Percentiles rank a stretch among this genome's conserved stretches.
These are phyloP conservation scores for Fusarium sp. DNA, from an alignment of 2,329 filamentous ascomycete species.

Conservation along the genomic window DNA sequence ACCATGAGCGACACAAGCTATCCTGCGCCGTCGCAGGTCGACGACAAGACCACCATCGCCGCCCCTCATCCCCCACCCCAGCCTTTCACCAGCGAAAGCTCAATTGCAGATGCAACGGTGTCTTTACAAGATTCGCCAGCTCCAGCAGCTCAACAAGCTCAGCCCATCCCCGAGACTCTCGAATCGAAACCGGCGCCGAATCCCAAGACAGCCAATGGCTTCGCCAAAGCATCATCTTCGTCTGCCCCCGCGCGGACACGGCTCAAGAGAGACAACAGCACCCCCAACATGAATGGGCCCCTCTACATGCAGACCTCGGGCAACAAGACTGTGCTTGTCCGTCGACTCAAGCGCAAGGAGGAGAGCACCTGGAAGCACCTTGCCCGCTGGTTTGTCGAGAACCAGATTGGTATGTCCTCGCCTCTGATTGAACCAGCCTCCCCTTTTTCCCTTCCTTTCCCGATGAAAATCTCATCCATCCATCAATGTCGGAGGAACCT, in stretches of 20 bases:
- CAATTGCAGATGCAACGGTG: slow-evolving; percentile 27
- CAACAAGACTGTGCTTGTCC: slow-evolving; percentile 65
- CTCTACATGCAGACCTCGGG: slow-evolving; percentile 67
- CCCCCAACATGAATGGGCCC: slow-evolving; percentile 64
- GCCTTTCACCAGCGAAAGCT: slow-evolving; percentile 14
- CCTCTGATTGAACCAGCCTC: slow-evolving; percentile 14
- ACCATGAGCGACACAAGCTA: slow-evolving; percentile 39
- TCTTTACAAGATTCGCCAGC: slow-evolving; percentile 20
- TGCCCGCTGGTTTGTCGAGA: slow-evolving; percentile 78
- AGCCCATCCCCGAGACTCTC: background rate
- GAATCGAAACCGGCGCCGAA: slow-evolving; percentile 8
- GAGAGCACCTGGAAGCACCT: slow-evolving; percentile 71
- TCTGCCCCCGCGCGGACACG: slow-evolving; percentile 42
- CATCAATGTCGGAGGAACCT: background rate
- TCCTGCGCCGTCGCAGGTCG: slow-evolving; percentile 44
- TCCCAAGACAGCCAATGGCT: slow-evolving; percentile 14
- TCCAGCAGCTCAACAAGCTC: slow-evolving; percentile 6
- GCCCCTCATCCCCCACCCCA: background rate
- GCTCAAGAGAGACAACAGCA: slow-evolving; percentile 50
- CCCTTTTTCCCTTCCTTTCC: slow-evolving; percentile 8
- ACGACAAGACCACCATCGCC: slow-evolving; percentile 36
- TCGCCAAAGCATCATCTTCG: slow-evolving; percentile 36
- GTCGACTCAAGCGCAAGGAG: slow-evolving; percentile 71
- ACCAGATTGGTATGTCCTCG: slow-evolving; percentile 78
- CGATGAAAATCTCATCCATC: background rate